Evolutionary conservation across 257 asterid species (phyloP), one percentile per base, ranked within the genome.

Genomic region (Asclepias syriaca): DNA sequence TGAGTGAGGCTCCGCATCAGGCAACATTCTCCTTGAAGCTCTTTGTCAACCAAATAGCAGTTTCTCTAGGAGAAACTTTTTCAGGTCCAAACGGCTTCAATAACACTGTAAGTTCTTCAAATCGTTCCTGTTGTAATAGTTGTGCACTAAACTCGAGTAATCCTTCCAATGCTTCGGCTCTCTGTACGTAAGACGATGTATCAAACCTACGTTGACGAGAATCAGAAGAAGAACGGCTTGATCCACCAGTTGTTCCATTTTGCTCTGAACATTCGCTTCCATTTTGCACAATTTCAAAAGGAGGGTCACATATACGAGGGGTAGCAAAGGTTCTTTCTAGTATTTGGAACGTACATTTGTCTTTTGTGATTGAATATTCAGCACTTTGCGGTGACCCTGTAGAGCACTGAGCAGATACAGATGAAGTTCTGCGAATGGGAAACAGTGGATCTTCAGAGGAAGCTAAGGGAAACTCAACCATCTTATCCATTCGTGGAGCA

Each of bases 101-200:
- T 58, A 92, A 82, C 69, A 95, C 96, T 1, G 87, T 79, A 21
- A 95, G 98, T 84, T 95, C 99, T 18, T 83, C 97, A 14, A 92
- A 67, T 24, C 99, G 86, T 21, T 88, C 93, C 68, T 95, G 98
- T 87, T 86, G 97, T 83, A 95, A 50, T 1, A 95, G 82, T 39
- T 85, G 87, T 0, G 98, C 99, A 12, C 99, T 95, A 69, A 95
- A 90, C 96, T 95, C 99, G 6, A 95, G 94, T 51, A 95, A 74
- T 61, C 99, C 99, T 74, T 95, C 99, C 74, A 95, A 77, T 46
- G 99, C 99, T 57, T 95, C 99, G 0, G 99, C 96, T 0, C 99
- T 86, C 75, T 95, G 98, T 89, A 88, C 93, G 85, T 80, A 88
- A 12, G 97, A 92, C 10, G 93, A 84, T 6, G 96, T 87, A 65